Base-by-base conservation (phyloP, 352 stramenopile genomes). In the Phytopythium mirpurense region DNA sequence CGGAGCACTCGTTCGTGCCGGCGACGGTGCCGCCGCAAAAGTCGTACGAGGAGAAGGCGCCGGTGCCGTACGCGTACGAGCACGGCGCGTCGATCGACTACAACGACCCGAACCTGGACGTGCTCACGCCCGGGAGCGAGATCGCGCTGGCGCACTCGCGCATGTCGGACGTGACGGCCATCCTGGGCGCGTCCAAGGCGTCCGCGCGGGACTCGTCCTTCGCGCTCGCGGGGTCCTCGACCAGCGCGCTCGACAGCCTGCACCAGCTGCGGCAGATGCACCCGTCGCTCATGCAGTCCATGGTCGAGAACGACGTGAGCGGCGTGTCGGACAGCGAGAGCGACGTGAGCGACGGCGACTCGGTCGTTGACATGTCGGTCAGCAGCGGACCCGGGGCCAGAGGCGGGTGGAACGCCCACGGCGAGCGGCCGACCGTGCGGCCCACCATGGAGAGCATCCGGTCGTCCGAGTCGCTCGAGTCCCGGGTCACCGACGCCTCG, bases 71-170 rank as follows among this genome's bases (percentile, higher is more conserved):
- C 29, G 23, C 8, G 45, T 67, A 67, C 31, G 42, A 43, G 12
- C 50, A 60, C 24, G 54, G 47, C 9, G 56, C n/a, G 18, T 58
- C 54, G 38, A 58, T 78, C 32, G 65, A 80, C 51, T 72, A 73
- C 43, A 73, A 80, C 60, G 69, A 86, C 50, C 68, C 66, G 24
- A 68, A 67, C 21, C 56, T 84, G 12, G 78, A 87, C 57, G 54
- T 86, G 42, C 57, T 89, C n/a, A 86, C 78, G 12, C 75, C 78
- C n/a, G 59, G 58, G 10, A 86, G 72, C 55, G 72, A 87, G 43
- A 87, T 87, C 15, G 63, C 56, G 8, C 63, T 76, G 7, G 67
- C 60, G 16, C 62, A 74, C 31, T 62, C 72, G 21, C 65, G 65
- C 42, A 56, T 67, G 59, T 78, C 72, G 34, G 50, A 49, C 11